phyloP scores from a whole-genome alignment of 768 basidiomycete species.

The Tephrocybe sp. region DNA sequence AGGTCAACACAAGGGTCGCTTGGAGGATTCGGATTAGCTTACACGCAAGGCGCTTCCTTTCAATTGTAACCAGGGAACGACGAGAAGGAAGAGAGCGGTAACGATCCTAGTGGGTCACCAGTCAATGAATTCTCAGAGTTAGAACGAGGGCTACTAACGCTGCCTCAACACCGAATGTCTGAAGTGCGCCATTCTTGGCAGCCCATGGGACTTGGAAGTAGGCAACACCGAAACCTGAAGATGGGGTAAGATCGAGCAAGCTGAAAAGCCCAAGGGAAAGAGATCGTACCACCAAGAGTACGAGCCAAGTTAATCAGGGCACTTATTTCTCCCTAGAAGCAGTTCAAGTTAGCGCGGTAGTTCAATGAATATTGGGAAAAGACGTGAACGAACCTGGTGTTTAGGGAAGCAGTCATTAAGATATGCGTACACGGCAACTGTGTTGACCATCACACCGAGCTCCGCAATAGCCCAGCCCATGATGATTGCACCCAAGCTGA shows the following conservation, averaged over 20 bases:
- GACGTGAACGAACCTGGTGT: conserved; percentile 25
- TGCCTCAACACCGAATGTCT: conserved; percentile 62
- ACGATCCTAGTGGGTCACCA: conserved; percentile 38
- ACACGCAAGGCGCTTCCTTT: conserved; percentile 49
- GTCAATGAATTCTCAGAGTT: not conserved
- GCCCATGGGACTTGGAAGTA: conserved; percentile 73
- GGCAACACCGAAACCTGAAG: conserved; percentile 56
- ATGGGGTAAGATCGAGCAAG: not conserved
- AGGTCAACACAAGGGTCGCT: too few species aligned
- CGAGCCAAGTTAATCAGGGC: conserved; percentile 59
- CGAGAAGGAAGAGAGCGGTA: conserved; percentile 46
- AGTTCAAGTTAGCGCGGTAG: not conserved
- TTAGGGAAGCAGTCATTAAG: conserved; percentile 27
- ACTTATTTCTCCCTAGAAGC: conserved; percentile 56
- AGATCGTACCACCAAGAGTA: conserved; percentile 45
- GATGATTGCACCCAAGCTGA: conserved; percentile 51
- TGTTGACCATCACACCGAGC: conserved; percentile 56
- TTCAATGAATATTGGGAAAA: not conserved
- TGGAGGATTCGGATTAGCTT: too few species aligned
- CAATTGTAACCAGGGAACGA: conserved; percentile 51
- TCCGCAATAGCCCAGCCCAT: conserved; percentile 71
- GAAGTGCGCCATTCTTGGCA: conserved; percentile 54
- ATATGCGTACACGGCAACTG: conserved; percentile 58
- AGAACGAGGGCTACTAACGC: conserved; percentile 38
- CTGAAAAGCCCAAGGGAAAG: not conserved